These are phyloP conservation scores for Gautieria morchelliformis DNA, from an alignment of 768 basidiomycete genomes.

Conservation along the genomic window DNA sequence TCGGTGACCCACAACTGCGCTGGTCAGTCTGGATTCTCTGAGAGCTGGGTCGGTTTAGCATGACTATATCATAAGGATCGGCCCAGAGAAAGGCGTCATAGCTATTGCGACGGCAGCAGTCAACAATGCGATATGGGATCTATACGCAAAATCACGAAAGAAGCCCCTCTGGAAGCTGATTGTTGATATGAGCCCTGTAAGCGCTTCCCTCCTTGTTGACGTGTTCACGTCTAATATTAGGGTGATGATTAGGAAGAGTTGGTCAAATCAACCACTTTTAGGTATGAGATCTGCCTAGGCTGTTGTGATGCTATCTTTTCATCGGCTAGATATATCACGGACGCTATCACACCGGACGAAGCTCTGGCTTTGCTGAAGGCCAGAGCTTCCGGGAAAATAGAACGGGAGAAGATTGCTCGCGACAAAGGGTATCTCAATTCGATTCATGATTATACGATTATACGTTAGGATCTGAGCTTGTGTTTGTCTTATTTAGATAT, in stretches of 20 bases:
- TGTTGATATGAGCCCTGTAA: conserved; percentile 77
- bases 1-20: conserved; percentile 82
- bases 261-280: conserved; percentile 66
- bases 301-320: conserved; percentile 20
- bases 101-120: conserved; percentile 85
- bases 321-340: conserved; percentile 17
- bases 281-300: conserved; percentile 26
- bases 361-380: conserved; percentile 28
- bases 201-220: conserved; percentile 9
- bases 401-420: conserved; percentile 27
- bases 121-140: conserved; percentile 90
- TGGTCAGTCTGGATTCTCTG: conserved; percentile 42
- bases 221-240: neutral
- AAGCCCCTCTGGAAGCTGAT: conserved; percentile 95
- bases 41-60: neutral
- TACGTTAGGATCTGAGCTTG: neutral
- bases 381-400: conserved; percentile 28
- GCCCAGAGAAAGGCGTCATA: conserved; percentile 93
- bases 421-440: conserved; percentile 6
- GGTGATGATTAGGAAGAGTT: conserved; percentile 51
- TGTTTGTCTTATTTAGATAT: conserved; percentile 39
- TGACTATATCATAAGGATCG: conserved; percentile 51
- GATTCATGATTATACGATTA: neutral
- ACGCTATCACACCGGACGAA: conserved; percentile 33
- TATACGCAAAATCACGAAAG: conserved; percentile 67